phyloP scores from a whole-genome alignment of 1,284 basidiomycete genomes.

The Rugosomyces carneus region DNA sequence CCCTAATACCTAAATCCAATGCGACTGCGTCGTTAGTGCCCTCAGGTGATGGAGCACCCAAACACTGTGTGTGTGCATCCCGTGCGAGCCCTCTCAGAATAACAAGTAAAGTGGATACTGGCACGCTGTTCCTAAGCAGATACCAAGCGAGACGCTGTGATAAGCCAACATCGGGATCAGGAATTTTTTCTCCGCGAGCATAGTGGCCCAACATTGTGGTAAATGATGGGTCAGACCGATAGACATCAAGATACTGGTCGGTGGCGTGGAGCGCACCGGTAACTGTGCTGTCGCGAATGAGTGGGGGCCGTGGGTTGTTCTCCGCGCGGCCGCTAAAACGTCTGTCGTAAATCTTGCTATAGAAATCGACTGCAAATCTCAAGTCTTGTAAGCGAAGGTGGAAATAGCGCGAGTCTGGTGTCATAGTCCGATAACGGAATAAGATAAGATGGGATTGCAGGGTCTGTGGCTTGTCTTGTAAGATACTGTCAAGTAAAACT shows the following conservation, averaged over 20 bases:
- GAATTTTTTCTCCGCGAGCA: constrained; percentile 38
- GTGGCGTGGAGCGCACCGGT: constrained; percentile 56
- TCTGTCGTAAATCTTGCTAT: constrained; percentile 63
- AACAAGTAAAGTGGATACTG: constrained; percentile 55
- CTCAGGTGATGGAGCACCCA: constrained; percentile 40
- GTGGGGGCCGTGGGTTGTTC: constrained; percentile 54
- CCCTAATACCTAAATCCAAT: constrained; percentile 58
- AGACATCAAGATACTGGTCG: constrained; percentile 45
- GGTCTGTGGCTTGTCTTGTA: constrained; percentile 82
- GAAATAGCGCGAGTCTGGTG: constrained; percentile 51
- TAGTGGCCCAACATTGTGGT: constrained; percentile 44
- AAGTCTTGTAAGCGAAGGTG: constrained; percentile 64
- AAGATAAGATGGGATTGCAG: constrained; percentile 70
- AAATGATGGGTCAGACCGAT: constrained; percentile 42
- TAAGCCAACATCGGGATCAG: constrained; percentile 19
- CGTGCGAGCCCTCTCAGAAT: constrained; percentile 52
- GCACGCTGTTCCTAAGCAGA: constrained; percentile 60
- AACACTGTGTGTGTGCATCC: constrained; percentile 52
- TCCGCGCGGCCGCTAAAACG: constrained; percentile 62
- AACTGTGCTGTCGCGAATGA: constrained; percentile 65
- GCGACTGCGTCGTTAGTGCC: constrained; percentile 41
- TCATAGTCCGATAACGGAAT: constrained; percentile 58
- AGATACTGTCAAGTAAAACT: constrained; percentile 78
- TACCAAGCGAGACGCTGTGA: constrained; percentile 47
- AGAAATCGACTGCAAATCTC: constrained; percentile 66